Conservation (phyloP, 805 yeast genomes). For the Brettanomyces naardenensis region DNA sequence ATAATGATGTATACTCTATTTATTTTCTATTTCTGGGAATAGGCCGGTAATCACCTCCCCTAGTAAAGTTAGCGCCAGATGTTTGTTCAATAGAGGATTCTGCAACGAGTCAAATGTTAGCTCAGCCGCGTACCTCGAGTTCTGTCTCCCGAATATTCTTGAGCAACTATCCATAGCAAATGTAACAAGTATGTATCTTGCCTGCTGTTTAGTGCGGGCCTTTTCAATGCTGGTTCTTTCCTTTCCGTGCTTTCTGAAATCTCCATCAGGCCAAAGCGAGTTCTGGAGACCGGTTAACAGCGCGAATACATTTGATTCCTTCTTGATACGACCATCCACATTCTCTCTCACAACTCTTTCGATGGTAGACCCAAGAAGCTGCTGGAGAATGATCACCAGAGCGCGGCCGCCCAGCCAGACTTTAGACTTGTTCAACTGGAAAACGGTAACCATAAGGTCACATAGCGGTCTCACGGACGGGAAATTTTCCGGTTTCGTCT, state of each 20-base stretch:
- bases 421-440: constrained; percentile 50
- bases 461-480: constrained; percentile 77
- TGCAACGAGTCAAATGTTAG: constrained; percentile 62
- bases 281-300: constrained; percentile 24
- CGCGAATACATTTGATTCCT: constrained; percentile 40
- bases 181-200: constrained; percentile 43
- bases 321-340: constrained; percentile 29
- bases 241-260: constrained; percentile 36
- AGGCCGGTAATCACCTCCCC: constrained; percentile 48
- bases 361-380: constrained; percentile 74
- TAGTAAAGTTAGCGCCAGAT: constrained; percentile 48
- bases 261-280: constrained; percentile 44
- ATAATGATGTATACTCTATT: too few species aligned
- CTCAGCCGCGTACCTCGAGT: constrained; percentile 54
- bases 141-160: constrained; percentile 62
- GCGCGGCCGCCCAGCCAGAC: constrained; percentile 86
- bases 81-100: constrained; percentile 61
- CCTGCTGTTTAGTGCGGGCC: constrained; percentile 46
- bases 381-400: constrained; percentile 71
- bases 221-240: constrained; percentile 44
- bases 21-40: too few species aligned
- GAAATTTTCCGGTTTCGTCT: constrained; percentile 9
- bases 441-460: constrained; percentile 62
- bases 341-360: constrained; percentile 55
- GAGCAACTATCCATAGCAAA: constrained; percentile 60